Conservation (phyloP, 1,139 yeast species). For the Candida smagusa region DNA sequence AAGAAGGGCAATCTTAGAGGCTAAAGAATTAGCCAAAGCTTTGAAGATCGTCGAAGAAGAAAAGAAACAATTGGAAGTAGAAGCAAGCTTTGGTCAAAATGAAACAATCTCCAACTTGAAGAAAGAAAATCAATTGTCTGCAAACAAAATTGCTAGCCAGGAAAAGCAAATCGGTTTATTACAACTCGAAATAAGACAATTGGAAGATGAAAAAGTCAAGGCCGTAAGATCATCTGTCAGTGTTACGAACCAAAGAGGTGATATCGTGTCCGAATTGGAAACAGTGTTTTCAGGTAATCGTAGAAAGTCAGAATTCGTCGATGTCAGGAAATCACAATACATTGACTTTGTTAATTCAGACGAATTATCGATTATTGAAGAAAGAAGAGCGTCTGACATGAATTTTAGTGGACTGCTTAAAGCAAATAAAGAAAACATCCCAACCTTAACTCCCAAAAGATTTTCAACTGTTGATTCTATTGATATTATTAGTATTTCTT, state of each 20-base stretch:
- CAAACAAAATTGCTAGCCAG: slow-evolving; percentile 24
- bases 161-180: slow-evolving; percentile 27
- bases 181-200: slow-evolving; percentile 18
- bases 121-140: slow-evolving; percentile 16
- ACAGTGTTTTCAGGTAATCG: slow-evolving; percentile 13
- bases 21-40: slow-evolving; percentile 21
- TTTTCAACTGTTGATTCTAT: not conserved
- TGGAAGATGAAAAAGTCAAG: slow-evolving; percentile 17
- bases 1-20: slow-evolving; percentile 31
- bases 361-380: slow-evolving; percentile 14
- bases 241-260: slow-evolving; percentile 4
- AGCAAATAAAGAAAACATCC: no score
- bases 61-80: slow-evolving; percentile 21
- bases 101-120: slow-evolving; percentile 17
- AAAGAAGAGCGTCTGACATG: slow-evolving; percentile 7
- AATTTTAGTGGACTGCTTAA: slow-evolving; percentile 2
- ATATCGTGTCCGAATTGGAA: slow-evolving; percentile 18
- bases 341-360: slow-evolving; percentile 9
- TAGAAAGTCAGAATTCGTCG: slow-evolving; percentile 1
- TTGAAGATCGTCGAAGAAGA: slow-evolving; percentile 24
- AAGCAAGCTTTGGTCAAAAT: slow-evolving; percentile 20
- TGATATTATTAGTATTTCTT: not conserved
- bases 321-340: not conserved
- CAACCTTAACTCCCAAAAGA: not conserved
- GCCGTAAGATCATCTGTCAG: not conserved